A percentile compares a stretch with the other conserved stretches of the same genome.
Conservation (phyloP, 257 asterid species). For the Perilla frutescens region DNA sequence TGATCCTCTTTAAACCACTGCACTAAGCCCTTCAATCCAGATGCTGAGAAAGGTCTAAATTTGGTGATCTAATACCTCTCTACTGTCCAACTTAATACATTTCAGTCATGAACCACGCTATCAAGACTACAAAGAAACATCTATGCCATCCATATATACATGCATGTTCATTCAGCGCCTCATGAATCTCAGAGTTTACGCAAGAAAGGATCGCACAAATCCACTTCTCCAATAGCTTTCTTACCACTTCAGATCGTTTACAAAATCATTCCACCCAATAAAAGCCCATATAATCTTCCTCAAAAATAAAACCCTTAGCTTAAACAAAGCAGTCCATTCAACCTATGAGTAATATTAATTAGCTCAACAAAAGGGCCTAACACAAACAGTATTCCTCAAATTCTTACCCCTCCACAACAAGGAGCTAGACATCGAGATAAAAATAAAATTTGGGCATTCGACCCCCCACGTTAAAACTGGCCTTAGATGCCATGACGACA, state of each 20-base stretch:
- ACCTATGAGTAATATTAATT: slow-evolving; percentile 13
- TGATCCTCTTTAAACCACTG: neutral
- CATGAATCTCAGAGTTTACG: neutral
- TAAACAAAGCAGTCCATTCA: slow-evolving; percentile 15
- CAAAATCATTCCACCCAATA: neutral
- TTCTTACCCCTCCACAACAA: slow-evolving; percentile 25
- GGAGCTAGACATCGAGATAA: neutral
- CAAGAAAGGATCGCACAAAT: slow-evolving; percentile 2
- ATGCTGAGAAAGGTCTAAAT: neutral
- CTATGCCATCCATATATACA: neutral
- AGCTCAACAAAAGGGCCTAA: slow-evolving; percentile 28
- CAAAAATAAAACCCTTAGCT: slow-evolving; percentile 30
- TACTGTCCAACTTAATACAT: neutral
- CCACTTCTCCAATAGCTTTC: neutral
- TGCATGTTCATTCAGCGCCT: neutral
- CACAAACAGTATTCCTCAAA: slow-evolving; percentile 27
- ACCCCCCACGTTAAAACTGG: slow-evolving; percentile 35
- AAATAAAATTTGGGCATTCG: slow-evolving; percentile 1
- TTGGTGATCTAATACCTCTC: neutral
- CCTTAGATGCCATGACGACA: slow-evolving; percentile 49
- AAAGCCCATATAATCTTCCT: slow-evolving; percentile 16
- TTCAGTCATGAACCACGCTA: neutral
- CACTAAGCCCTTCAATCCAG: neutral
- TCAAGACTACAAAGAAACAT: neutral
- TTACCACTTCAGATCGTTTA: neutral